Evolutionary conservation across 2,329 filamentous ascomycete species (phyloP), one percentile per base, ranked within the genome.

Genomic region (Aspergillus vadensis): DNA sequence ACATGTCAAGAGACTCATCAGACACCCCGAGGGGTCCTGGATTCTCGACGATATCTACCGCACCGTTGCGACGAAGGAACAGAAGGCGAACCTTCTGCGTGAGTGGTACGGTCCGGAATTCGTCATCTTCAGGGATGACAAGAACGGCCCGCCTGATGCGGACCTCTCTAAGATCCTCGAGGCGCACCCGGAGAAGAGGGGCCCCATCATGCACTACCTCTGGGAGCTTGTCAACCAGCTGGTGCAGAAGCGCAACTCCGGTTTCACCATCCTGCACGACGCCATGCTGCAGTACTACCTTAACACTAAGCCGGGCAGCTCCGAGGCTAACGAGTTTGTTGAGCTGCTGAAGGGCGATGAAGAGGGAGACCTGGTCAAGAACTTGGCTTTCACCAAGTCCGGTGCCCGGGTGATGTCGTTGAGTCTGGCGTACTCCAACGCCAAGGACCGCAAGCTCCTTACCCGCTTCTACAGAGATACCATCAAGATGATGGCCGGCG

Each of bases 31-130:
- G 78, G 95, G 91, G 32, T 93, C 92, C 43, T 99, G 95, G 93
- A 98, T 99, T 68, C 82, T 99, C 44, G 96, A 99, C 76, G 95
- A 99, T 76, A 90, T 97, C 67, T 99, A 98, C 81, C 88, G 95
- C 63, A 90, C 89, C 51, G 88, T 94, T 59, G 93, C 94, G 9
- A 95, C 90, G 21, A 88, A 88, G 71, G 85, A 91, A 68, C 95
- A 99, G 74, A 97, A 94, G 79, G 89, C 90, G 36, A 86, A 86
- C 51, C 83, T 99, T 62, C 83, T 99, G 61, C 85, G 93, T 56
- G 95, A 99, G 77, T 99, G 95, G 92, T 99, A 97, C 75, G 95
- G 95, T 1, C 85, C 94, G 0, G 95, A 98, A 73, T 99, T 96
- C 73, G 86, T 91, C 14, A 84, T 98, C 47, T 91, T 93, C 74